Percentiles rank a stretch among this genome's conserved stretches.
Evolutionary conservation across 2,329 filamentous ascomycete genomes (phyloP).

Genomic region (Aotearoamyces nothofagi): DNA sequence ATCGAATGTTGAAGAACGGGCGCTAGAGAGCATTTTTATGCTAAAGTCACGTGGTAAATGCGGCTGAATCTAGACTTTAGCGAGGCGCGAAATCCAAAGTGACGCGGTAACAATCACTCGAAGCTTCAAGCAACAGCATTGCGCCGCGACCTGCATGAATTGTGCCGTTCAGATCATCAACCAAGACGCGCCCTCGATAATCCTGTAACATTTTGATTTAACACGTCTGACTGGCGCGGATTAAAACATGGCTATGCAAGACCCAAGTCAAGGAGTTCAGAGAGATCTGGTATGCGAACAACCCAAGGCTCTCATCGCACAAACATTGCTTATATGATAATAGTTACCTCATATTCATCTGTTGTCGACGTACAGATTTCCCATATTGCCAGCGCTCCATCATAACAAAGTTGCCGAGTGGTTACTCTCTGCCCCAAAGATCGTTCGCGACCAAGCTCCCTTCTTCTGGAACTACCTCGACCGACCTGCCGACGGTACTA

Average conservation of each 20-base stretch:
- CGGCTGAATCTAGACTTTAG: too few species aligned
- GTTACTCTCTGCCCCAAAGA: conserved; percentile 69
- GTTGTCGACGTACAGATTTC: conserved; percentile 70
- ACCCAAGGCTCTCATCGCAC: neutral
- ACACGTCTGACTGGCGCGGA: too few species aligned
- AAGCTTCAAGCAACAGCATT: too few species aligned
- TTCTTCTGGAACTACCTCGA: conserved; percentile 93
- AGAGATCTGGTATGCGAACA: conserved; percentile 23
- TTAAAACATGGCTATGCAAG: conserved; percentile 12
- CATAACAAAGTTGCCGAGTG: conserved; percentile 69
- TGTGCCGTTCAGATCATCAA: too few species aligned
- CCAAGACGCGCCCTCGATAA: too few species aligned
- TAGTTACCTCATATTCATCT: conserved; percentile 84
- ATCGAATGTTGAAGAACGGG: too few species aligned
- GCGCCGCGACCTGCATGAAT: too few species aligned
- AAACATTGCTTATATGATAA: conserved; percentile 3
- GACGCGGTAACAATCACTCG: too few species aligned
- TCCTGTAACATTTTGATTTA: too few species aligned
- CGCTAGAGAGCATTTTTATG: too few species aligned
- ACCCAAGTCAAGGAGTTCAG: conserved; percentile 31
- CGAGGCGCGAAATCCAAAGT: too few species aligned
- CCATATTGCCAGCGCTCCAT: conserved; percentile 54
- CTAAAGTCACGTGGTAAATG: too few species aligned
- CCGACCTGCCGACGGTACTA: conserved; percentile 63
- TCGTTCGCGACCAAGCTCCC: conserved; percentile 69